These are phyloP conservation scores for Pseudogymnoascus sp. DNA, from an alignment of 2,329 filamentous ascomycete genomes.

Conservation along the genomic window DNA sequence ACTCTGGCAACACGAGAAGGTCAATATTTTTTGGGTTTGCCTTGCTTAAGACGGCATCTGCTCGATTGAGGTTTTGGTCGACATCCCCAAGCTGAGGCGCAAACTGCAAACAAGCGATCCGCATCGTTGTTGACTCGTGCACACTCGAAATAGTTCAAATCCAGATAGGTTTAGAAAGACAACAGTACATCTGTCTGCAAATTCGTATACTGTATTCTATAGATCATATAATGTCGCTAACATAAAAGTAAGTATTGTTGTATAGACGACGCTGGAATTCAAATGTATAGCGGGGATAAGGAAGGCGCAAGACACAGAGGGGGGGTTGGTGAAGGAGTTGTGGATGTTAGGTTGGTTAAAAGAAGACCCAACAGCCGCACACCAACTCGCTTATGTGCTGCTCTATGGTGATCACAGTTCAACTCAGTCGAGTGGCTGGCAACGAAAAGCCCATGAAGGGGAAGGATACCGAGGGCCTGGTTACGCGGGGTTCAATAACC, in stretches of 20 bases:
- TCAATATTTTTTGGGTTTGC: conserved; percentile 52
- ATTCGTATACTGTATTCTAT: not conserved
- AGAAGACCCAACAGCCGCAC: not conserved
- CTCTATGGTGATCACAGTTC: not conserved
- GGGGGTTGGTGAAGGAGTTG: not conserved
- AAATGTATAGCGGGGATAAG: not conserved
- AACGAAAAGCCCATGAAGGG: not conserved
- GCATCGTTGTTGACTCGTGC: conserved; percentile 40
- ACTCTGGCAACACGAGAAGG: conserved; percentile 66
- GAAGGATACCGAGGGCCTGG: not conserved
- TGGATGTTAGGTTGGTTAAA: not conserved
- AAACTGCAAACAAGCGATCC: conserved; percentile 65
- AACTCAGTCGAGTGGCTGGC: not conserved
- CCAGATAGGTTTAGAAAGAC: not conserved
- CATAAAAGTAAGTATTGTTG: not conserved
- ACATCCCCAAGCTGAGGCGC: conserved; percentile 60
- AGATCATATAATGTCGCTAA: not conserved
- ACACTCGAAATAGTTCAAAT: not conserved
- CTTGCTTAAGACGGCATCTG: conserved; percentile 54
- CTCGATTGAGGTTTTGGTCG: conserved; percentile 61
- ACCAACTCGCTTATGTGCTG: not conserved
- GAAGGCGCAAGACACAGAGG: not conserved
- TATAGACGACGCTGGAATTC: not conserved
- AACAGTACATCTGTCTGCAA: not conserved
- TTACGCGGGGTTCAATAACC: not conserved